phyloP scores from a whole-genome alignment of 306 rosid species.

The Pyrus betulifolia region DNA sequence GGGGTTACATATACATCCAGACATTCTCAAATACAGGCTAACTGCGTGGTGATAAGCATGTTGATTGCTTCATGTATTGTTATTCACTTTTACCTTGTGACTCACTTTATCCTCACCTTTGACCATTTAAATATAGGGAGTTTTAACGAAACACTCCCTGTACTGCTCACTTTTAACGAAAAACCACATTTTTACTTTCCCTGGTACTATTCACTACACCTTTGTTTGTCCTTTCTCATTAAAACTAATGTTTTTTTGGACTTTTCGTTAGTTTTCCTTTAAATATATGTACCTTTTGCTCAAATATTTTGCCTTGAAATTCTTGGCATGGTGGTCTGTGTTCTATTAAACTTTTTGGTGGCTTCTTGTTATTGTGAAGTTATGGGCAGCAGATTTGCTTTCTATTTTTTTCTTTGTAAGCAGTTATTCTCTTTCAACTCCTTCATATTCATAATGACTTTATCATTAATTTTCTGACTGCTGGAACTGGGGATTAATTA shows the following conservation, averaged over 20 bases:
- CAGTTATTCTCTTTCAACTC: not conserved
- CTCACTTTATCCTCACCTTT: not conserved
- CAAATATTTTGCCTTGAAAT: not conserved
- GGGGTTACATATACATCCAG: not conserved
- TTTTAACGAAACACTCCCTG: too few relatives aligned
- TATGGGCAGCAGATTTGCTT: slow-evolving; percentile 7
- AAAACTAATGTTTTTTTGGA: too few relatives aligned
- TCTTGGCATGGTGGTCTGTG: slow-evolving; percentile 3
- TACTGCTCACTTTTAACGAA: too few relatives aligned
- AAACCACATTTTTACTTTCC: too few relatives aligned
- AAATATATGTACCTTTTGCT: not conserved
- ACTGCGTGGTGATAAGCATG: not conserved
- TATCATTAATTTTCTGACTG: not conserved
- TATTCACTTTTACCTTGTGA: not conserved
- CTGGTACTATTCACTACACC: too few relatives aligned
- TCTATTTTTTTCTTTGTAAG: not conserved
- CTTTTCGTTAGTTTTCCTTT: too few relatives aligned
- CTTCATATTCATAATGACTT: not conserved
- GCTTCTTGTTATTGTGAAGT: not conserved
- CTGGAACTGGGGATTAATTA: slow-evolving; percentile 27
- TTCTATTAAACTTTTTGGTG: not conserved
- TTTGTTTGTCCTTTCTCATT: too few relatives aligned
- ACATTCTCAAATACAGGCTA: not conserved
- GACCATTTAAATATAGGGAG: not conserved
- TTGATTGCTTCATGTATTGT: not conserved